These are phyloP conservation scores for Vitis vinifera DNA, from an alignment of 164 flowering plant genomes.

Conservation along the genomic window ASM3070453v1 NC_081818.1:25245001-25245500, in stretches of 20 bases:
- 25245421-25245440: conserved; percentile 38
- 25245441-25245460: conserved; percentile 45
- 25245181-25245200: not conserved
- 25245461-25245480: conserved; percentile 41
- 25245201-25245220: conserved; percentile 25
- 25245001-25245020: too few species aligned
- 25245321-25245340: not conserved
- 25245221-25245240: conserved; percentile 11
- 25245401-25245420: conserved; percentile 49
- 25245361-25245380: conserved; percentile 40
- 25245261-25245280: not conserved
- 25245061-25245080: too few species aligned
- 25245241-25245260: conserved; percentile 29
- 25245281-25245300: not conserved
- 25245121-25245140: too few species aligned
- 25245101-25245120: too few species aligned
- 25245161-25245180: too few species aligned
- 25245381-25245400: conserved; percentile 47
- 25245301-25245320: not conserved
- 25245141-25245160: too few species aligned
- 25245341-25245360: conserved; percentile 26
- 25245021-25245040: too few species aligned
- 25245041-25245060: too few species aligned
- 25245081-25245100: too few species aligned
- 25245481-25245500: conserved; percentile 42